Percentiles rank a stretch among this genome's conserved stretches.
Conservation (phyloP, 164 flowering plant species). For the Liquidambar formosana region DNA sequence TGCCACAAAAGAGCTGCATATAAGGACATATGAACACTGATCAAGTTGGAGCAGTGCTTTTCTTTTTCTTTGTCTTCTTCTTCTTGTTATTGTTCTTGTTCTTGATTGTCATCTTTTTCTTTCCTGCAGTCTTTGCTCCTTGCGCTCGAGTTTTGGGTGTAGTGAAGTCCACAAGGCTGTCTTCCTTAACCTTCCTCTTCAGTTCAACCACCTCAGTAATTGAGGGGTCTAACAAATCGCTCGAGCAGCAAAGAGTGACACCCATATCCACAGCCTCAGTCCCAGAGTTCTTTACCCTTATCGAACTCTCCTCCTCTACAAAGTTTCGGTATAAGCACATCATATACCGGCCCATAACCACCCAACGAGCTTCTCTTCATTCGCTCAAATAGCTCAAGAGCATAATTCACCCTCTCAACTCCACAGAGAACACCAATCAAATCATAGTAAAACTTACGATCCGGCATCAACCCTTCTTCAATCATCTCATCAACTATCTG, state of each 20-base stretch:
- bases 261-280: constrained; percentile 62
- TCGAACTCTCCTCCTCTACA: constrained; percentile 68
- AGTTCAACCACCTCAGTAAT: constrained; percentile 59
- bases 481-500: constrained; percentile 61
- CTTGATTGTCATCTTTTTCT: constrained; percentile 1
- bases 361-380: constrained; percentile 59
- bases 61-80: constrained; percentile 7
- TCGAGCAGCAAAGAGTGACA: constrained; percentile 49
- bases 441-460: constrained; percentile 63
- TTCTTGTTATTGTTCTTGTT: constrained; percentile 3
- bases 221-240: constrained; percentile 56
- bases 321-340: constrained; percentile 71
- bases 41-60: constrained; percentile 9
- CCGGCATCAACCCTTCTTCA: constrained; percentile 45
- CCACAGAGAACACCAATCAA: constrained; percentile 76
- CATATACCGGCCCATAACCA: constrained; percentile 71
- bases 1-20: not conserved
- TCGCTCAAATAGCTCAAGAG: constrained; percentile 55
- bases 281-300: constrained; percentile 76
- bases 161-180: constrained; percentile 5
- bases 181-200: constrained; percentile 33
- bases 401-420: constrained; percentile 58
- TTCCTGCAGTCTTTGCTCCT: not conserved
- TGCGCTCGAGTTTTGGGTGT: not conserved
- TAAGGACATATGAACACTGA: not conserved